Conservation (phyloP, 257 asterid species). For the Plectranthus barbatus region DNA sequence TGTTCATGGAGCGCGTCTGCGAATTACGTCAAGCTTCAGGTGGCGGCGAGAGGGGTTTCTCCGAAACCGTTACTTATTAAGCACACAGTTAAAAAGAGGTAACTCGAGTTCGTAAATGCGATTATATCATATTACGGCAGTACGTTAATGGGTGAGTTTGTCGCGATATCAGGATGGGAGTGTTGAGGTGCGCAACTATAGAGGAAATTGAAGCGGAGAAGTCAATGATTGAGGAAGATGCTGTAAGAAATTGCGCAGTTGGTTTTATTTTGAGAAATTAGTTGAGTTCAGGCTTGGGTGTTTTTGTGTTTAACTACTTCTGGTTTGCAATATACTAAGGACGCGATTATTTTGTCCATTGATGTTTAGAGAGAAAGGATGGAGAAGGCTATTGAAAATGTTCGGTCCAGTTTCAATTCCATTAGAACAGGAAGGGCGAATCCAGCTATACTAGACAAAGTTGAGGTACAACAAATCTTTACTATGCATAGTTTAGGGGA, state of each 20-base stretch:
- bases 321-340: neutral
- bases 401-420: constrained; percentile 68
- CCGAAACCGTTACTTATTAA: constrained; percentile 26
- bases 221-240: constrained; percentile 63
- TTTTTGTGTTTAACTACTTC: neutral
- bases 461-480: constrained; percentile 44
- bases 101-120: constrained; percentile 15
- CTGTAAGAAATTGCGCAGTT: constrained; percentile 41
- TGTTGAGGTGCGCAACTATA: constrained; percentile 64
- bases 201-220: constrained; percentile 94
- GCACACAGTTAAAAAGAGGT: constrained; percentile 38
- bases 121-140: neutral
- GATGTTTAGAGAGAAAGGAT: constrained; percentile 68
- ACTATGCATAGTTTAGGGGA: neutral
- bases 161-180: constrained; percentile 45
- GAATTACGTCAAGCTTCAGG: constrained; percentile 50
- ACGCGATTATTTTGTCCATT: neutral
- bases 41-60: constrained; percentile 30
- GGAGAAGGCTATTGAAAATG: constrained; percentile 78
- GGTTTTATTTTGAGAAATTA: neutral
- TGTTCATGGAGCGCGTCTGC: constrained; percentile 56
- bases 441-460: constrained; percentile 83
- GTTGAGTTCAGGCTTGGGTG: neutral
- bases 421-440: constrained; percentile 90
- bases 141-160: constrained; percentile 7